phyloP scores from a whole-genome alignment of 2,329 filamentous ascomycete species.

The Didymella exigua region DNA sequence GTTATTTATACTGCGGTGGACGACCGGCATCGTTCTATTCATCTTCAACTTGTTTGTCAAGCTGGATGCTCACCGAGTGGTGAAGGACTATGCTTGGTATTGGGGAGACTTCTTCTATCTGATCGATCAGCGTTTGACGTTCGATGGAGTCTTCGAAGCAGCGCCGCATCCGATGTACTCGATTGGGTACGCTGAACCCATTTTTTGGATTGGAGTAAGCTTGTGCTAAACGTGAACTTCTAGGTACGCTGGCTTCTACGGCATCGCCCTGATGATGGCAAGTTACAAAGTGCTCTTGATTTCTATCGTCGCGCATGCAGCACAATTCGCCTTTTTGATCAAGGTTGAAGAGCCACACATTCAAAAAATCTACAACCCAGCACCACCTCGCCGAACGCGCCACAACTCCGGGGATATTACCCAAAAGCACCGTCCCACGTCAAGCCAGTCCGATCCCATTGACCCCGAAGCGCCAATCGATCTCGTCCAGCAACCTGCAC shows the following conservation, averaged over 20 bases:
- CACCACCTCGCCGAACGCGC: slow-evolving; percentile 72
- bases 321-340: slow-evolving; percentile 91
- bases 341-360: slow-evolving; percentile 97
- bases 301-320: slow-evolving; percentile 90
- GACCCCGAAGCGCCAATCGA: slow-evolving; percentile 49
- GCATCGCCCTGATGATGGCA: slow-evolving; percentile 96
- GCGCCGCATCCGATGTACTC: slow-evolving; percentile 65
- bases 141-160: slow-evolving; percentile 99
- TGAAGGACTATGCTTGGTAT: slow-evolving; percentile 99
- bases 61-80: slow-evolving; percentile 93
- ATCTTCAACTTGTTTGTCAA: slow-evolving; percentile 99
- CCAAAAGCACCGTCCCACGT: slow-evolving; percentile 47
- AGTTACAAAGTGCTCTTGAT: slow-evolving; percentile 98
- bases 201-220: background rate
- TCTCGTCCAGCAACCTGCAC: slow-evolving; percentile 61
- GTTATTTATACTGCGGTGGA: slow-evolving; percentile 78
- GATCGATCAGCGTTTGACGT: slow-evolving; percentile 95
- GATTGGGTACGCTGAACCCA: slow-evolving; percentile 13
- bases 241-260: slow-evolving; percentile 96
- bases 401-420: slow-evolving; percentile 46
- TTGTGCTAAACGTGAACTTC: slow-evolving; percentile 8
- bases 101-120: slow-evolving; percentile 99
- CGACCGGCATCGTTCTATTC: slow-evolving; percentile 75
- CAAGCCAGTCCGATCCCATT: slow-evolving; percentile 45
- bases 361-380: slow-evolving; percentile 95